Conservation (phyloP, 2,329 filamentous ascomycete species). For the Gnomoniopsis smithogilvyi region DNA sequence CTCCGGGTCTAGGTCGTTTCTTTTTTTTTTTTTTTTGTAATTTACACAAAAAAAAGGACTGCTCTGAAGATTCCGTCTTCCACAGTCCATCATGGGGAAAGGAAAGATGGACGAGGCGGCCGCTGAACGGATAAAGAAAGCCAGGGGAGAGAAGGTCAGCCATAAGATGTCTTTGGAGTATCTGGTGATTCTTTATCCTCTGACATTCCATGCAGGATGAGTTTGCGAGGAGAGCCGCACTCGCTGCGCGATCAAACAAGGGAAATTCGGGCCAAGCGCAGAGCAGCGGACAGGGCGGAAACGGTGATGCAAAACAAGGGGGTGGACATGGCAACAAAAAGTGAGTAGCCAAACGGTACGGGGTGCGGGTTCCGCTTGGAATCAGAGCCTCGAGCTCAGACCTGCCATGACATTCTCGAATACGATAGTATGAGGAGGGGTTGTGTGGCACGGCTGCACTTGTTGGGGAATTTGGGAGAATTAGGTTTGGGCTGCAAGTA, state of each 20-base stretch:
- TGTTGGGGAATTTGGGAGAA: constrained; percentile 5
- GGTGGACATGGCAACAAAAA: constrained; percentile 15
- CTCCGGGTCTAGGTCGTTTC: not conserved
- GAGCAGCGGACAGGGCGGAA: constrained; percentile 14
- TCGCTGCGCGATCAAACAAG: constrained; percentile 32
- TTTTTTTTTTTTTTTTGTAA: not conserved
- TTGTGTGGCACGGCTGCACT: constrained; percentile 3
- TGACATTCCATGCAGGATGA: constrained; percentile 27
- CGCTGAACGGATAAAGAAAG: constrained; percentile 38
- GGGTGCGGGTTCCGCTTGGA: not conserved
- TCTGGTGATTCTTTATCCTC: not conserved
- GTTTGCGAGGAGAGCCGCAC: constrained; percentile 32
- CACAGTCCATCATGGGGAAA: constrained; percentile 26
- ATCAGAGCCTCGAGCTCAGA: not conserved
- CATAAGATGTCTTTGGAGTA: not conserved
- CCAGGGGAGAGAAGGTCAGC: constrained; percentile 37
- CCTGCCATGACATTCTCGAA: constrained; percentile 2
- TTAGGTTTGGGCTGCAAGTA: constrained; percentile 13
- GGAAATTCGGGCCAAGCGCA: constrained; percentile 20
- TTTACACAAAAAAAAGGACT: not conserved
- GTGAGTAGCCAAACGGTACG: constrained; percentile 4
- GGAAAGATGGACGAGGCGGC: constrained; percentile 41
- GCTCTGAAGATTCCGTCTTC: not conserved
- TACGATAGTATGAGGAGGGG: not conserved
- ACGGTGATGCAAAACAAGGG: constrained; percentile 19